Evolutionary conservation across 1,284 basidiomycete genomes (phyloP), one percentile per base, ranked within the genome.

Genomic region (Mycena sp.): DNA sequence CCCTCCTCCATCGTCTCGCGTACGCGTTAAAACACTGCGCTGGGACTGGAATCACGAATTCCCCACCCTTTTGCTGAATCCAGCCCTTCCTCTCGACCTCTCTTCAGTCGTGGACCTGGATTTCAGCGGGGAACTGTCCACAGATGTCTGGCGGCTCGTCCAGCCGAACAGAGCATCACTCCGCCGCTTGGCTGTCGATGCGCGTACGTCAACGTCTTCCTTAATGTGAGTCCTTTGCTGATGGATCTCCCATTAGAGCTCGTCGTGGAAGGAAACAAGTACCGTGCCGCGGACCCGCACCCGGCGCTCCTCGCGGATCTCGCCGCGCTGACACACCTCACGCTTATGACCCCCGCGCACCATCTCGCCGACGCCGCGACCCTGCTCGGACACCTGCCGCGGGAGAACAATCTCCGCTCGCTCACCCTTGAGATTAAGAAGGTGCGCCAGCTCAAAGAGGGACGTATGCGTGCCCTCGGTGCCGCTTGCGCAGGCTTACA

Each of bases 301-400:
- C 30, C 52, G 8, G n/a, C 20, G 16, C 20, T 69, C 18, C 67
- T 72, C 56, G 66, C 67, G 4, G 30, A n/a, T 9, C 34, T 69
- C 50, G 62, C 71, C 6, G 50, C 39, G n/a, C 59, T 72, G n/a
- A 65, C 41, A 11, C 57, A 72, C 18, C 62, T 72, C 16, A 66
- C 67, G 20, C 14, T 72, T 37, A 6, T 4, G 16, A 65, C 39
- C 52, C 34, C 41, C 3, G 39, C 14, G 39, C 9, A 22, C 20
- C 8, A 39, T 10, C 67, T 57, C 10, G 7, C 8, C 9, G 67
- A 72, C 41, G 67, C 34, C 9, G 62, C 41, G 50, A 50, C 54
- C 20, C 62, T 72, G 14, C 67, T 69, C 6, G 54, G 39, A 3
- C 46, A 10, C 10, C 38, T 72, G 22, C 59, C 65, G 8, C 37